Evolutionary conservation across 768 basidiomycete species (phyloP), one percentile per base, ranked within the genome.

Genomic region (Gyrodon lividus): DNA sequence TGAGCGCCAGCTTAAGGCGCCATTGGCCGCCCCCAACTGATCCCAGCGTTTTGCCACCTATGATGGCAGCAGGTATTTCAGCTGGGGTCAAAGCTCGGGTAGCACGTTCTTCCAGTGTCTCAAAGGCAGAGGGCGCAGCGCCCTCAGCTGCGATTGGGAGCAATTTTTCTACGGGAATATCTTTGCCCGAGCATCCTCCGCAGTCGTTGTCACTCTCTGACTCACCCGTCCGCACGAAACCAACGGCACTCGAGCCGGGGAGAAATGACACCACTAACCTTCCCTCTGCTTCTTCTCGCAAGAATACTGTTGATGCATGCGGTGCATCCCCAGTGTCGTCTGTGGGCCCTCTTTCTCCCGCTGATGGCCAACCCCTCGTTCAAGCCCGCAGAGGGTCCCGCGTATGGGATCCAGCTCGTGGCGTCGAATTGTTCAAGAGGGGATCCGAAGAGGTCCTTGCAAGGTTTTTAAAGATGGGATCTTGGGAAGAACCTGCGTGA

Each of bases 391-490:
- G 78, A 59, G 75, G 77, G 19, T 79, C 77, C 2, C 79, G 91
- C 19, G 85, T 88, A 5, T 96, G 88, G 84, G 92, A 94, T 64
- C 92, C 92, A 16, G 83, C 84, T 9, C 83, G 92, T 19, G 87
- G 86, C 39, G 84, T 94, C 3, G 92, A 95, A 52, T 60, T 88
- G 35, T 92, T 94, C 72, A 94, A 92, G 68, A 82, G 81, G 46
- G 87, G 87, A 13, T 92, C 91, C 2, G 92, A 95, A 66, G 88
- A 94, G 60, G 90, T 93, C 22, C 75, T 95, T 24, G 82, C 87
- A 9, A 76, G 88, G 43, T 93, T 95, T 69, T 72, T 93, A 72
- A 86, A 81, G 62, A 84, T 87, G 79, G 83, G 86, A 19, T 80
- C 84, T 43, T 86, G 81, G 77, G 86, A 86, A 52, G 78, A 82